These are phyloP conservation scores for Rhynchosporium secalis DNA, from an alignment of 2,329 filamentous ascomycete genomes.

Conservation along the genomic window DNA sequence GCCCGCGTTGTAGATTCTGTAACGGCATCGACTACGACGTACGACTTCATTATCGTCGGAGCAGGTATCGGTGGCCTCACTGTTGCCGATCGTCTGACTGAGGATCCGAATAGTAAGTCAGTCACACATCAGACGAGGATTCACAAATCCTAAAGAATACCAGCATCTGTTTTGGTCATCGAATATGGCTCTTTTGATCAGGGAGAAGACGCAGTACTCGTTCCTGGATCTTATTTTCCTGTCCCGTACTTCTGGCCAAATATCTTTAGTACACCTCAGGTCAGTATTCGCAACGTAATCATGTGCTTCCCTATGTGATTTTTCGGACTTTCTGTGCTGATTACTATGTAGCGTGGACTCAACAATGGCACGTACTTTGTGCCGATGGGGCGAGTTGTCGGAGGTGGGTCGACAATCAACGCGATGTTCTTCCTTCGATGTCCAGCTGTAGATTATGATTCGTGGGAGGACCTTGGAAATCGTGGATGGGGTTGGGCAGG, in stretches of 20 bases:
- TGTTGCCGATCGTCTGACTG: slow-evolving; percentile 26
- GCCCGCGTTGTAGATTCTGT: slow-evolving; percentile 14
- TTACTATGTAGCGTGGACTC: slow-evolving; percentile 39
- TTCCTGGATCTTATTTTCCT: slow-evolving; percentile 46
- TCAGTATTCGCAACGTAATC: not conserved
- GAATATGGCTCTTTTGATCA: slow-evolving; percentile 52
- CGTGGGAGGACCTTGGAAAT: slow-evolving; percentile 50
- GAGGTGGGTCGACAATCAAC: slow-evolving; percentile 46
- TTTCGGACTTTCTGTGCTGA: not conserved
- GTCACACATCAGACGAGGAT: slow-evolving; percentile 24
- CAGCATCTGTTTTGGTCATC: slow-evolving; percentile 46
- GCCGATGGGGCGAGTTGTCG: slow-evolving; percentile 44
- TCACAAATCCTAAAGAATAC: not conserved
- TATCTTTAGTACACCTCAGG: slow-evolving; percentile 29
- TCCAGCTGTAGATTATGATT: slow-evolving; percentile 43
- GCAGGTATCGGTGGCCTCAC: slow-evolving; percentile 24
- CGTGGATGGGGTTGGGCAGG: slow-evolving; percentile 51
- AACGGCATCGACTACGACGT: slow-evolving; percentile 13
- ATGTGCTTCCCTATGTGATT: not conserved
- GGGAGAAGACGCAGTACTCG: slow-evolving; percentile 46
- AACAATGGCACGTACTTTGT: slow-evolving; percentile 41
- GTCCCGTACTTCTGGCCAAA: slow-evolving; percentile 48
- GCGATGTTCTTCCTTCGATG: slow-evolving; percentile 28
- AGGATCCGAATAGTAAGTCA: slow-evolving; percentile 33
- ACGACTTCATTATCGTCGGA: slow-evolving; percentile 42